Conservation (phyloP, 169 alveolate genomes). For the Plasmodium chabaudi region DNA sequence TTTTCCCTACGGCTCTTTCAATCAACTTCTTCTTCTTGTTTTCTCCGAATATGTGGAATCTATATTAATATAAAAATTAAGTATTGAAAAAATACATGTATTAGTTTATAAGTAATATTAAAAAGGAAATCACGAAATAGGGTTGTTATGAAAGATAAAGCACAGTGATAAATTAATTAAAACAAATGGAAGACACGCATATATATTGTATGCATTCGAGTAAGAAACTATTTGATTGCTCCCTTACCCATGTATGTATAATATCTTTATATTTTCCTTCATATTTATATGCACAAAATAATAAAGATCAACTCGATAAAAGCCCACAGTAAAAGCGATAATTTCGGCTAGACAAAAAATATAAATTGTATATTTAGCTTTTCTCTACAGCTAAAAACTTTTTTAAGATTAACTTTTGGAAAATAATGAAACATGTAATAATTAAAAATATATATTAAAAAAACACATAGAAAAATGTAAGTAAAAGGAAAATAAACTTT, state of each 20-base stretch:
- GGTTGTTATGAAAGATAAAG: not conserved
- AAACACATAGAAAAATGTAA: not conserved
- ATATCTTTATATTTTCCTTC: conserved; percentile 73
- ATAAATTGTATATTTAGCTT: conserved; percentile 2
- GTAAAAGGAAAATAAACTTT: conserved; percentile 9
- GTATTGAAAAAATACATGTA: not conserved
- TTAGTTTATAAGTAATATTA: too few species aligned
- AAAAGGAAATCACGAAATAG: not conserved
- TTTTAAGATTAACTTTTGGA: not conserved
- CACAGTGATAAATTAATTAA: not conserved
- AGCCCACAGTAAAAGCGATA: not conserved
- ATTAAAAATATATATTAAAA: conserved; percentile 10
- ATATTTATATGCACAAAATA: conserved; percentile 8
- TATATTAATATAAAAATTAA: conserved; percentile 17
- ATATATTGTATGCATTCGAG: not conserved
- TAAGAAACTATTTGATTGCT: not conserved
- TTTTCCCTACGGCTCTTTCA: conserved; percentile 73
- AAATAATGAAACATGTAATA: not conserved
- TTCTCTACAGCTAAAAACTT: conserved; percentile 4
- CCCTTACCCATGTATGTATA: conserved; percentile 72
- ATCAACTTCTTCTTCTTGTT: conserved; percentile 56
- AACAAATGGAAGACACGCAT: not conserved
- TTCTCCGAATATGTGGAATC: conserved; percentile 74
- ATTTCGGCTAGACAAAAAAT: not conserved
- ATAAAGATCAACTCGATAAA: not conserved